Percentiles rank a stretch among this genome's conserved stretches.
phyloP scores from a whole-genome alignment of 1,284 basidiomycete genomes.

The Ganoderma sinense region DNA sequence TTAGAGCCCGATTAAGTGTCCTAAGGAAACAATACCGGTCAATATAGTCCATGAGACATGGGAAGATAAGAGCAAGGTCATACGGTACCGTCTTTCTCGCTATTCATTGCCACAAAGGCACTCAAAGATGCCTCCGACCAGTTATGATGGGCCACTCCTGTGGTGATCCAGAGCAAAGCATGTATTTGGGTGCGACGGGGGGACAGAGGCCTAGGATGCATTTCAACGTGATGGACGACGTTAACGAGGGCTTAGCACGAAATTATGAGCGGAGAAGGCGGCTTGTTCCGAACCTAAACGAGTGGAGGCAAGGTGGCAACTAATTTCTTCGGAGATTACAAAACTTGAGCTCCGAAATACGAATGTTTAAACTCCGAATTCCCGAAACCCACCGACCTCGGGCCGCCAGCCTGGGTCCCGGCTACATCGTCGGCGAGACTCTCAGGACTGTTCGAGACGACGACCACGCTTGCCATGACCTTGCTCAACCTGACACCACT shows the following conservation, averaged over 20 bases:
- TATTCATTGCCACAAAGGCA: not conserved
- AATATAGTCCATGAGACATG: not conserved
- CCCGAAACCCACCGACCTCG: not conserved
- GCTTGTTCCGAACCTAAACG: too few species aligned
- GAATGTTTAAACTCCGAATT: not conserved
- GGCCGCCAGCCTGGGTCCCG: not conserved
- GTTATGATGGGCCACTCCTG: not conserved
- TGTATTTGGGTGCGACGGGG: not conserved
- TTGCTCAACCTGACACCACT: not conserved
- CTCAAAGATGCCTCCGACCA: too few species aligned
- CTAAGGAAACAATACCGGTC: not conserved
- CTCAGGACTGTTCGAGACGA: not conserved
- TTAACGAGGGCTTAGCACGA: too few species aligned
- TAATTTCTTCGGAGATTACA: too few species aligned
- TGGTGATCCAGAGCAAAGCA: not conserved
- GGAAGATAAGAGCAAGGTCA: not conserved
- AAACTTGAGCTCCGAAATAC: not conserved
- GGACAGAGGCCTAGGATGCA: not conserved
- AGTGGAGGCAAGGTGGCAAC: too few species aligned
- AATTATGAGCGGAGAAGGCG: too few species aligned
- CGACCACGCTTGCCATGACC: not conserved
- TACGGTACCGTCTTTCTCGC: not conserved
- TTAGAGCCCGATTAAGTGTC: not conserved
- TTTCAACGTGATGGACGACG: not conserved
- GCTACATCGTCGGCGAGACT: not conserved